These are phyloP conservation scores for Penicillium freii DNA, from an alignment of 2,329 filamentous ascomycete species.

Conservation along the genomic window DNA sequence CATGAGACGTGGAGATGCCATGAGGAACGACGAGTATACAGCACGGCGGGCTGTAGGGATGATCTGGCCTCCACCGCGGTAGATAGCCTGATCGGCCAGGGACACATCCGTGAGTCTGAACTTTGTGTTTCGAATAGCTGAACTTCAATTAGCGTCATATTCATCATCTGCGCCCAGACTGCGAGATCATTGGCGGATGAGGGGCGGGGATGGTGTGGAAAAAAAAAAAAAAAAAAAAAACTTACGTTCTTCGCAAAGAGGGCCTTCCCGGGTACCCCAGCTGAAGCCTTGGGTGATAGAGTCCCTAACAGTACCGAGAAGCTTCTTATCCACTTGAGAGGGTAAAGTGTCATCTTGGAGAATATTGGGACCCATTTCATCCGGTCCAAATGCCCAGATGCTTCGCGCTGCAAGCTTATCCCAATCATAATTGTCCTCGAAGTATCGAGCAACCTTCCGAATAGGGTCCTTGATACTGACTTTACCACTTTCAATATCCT, in stretches of 20 bases:
- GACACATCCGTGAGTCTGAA: slow-evolving; percentile 93
- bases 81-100: slow-evolving; percentile 86
- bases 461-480: slow-evolving; percentile 92
- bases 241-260: slow-evolving; percentile 94
- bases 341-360: slow-evolving; percentile 95
- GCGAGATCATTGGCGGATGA: not conserved
- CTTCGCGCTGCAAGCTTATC: slow-evolving; percentile 90
- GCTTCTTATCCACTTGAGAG: slow-evolving; percentile 89
- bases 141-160: slow-evolving; percentile 24
- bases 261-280: slow-evolving; percentile 94
- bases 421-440: slow-evolving; percentile 96
- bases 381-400: slow-evolving; percentile 98
- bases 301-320: slow-evolving; percentile 82
- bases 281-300: slow-evolving; percentile 94
- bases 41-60: slow-evolving; percentile 91
- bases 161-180: not conserved
- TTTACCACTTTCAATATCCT: slow-evolving; percentile 86
- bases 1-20: slow-evolving; percentile 95
- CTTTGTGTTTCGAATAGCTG: slow-evolving; percentile 94
- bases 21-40: slow-evolving; percentile 93
- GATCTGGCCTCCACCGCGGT: slow-evolving; percentile 92
- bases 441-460: slow-evolving; percentile 91
- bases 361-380: slow-evolving; percentile 92
- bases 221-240: slow-evolving; percentile 26
- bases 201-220: too few relatives aligned